Evolutionary conservation across 2,329 filamentous ascomycete genomes (phyloP), one percentile per base, ranked within the genome.

Genomic region (Aspergillus ochraceus): DNA sequence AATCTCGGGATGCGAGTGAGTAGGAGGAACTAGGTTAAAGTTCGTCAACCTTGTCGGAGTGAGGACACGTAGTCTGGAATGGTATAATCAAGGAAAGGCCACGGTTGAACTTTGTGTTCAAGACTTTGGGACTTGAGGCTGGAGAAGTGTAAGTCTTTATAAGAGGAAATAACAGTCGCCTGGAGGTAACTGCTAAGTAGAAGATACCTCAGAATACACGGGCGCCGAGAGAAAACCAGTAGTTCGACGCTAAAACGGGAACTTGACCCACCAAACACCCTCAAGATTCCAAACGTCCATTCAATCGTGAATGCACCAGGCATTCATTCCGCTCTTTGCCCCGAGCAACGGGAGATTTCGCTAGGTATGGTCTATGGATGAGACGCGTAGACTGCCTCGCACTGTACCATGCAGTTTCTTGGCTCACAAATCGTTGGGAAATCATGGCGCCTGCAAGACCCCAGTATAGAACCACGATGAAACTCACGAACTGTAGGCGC

Each of bases 1-100:
- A 55, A 26, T 51, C 24, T 17, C 8, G 29, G 49, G 8, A 26
- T 30, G 11, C 4, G 46, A 12, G n/a, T n/a, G 17, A 36, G 32
- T 36, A 36, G 11, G 11, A 17, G 32, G 32, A 12, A 12, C 14
- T 10, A 36, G 32, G 54, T 49, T 50, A 47, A n/a, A 29, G 32
- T 50, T 29, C 36, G 36, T 39, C 56, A 32, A 36, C 8, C 9
- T 19, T 17, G 17, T 12, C 17, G 36, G 36, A 17, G 36, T 36
- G 32, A 49, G 60, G 60, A 69, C 69, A 68, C 68, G 69, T 71
- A 62, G 66, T 60, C 56, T 58, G 58, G 66, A 69, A 69, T 68
- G 62, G 58, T 42, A 45, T 52, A n/a, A 19, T 6, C 36, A n/a
- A n/a, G 36, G 17, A 42, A n/a, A 42, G 14, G 36, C 17, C 17